Percentiles rank a stretch among this genome's conserved stretches.
phyloP scores from a whole-genome alignment of 2,329 filamentous ascomycete genomes.

The Canariomyces notabilis region DNA sequence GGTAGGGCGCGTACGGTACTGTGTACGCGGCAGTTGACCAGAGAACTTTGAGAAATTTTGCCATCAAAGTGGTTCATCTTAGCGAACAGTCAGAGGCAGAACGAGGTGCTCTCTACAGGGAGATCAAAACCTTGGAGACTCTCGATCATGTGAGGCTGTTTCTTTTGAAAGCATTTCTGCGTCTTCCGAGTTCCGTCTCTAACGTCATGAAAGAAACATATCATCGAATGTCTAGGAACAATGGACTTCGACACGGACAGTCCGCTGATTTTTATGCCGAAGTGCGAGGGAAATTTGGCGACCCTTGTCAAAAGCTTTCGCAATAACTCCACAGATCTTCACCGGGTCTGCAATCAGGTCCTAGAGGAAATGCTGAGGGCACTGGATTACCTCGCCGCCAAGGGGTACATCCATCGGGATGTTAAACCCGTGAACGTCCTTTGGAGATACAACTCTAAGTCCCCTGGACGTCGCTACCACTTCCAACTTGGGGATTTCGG shows the following conservation, averaged over 20 bases:
- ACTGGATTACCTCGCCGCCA: conserved; percentile 7
- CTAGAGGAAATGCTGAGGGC: conserved; percentile 12
- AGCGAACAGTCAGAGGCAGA: background rate
- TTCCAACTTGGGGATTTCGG: conserved; percentile 15
- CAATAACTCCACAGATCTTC: background rate
- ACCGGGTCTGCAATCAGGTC: conserved; percentile 1
- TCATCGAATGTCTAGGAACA: conserved; percentile 12
- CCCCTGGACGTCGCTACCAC: background rate
- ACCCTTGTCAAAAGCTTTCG: background rate
- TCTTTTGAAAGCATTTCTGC: background rate
- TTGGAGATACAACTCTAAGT: too few species aligned
- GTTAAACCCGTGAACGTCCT: conserved; percentile 16
- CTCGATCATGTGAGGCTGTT: conserved; percentile 10
- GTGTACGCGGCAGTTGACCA: conserved; percentile 17
- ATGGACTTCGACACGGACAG: conserved; percentile 9
- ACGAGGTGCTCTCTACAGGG: conserved; percentile 15
- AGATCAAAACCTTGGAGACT: conserved; percentile 19
- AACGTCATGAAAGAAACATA: conserved; percentile 10
- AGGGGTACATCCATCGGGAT: conserved; percentile 10
- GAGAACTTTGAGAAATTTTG: conserved; percentile 16
- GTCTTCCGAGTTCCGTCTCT: too few species aligned
- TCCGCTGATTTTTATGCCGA: conserved; percentile 13
- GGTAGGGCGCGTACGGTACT: conserved; percentile 18
- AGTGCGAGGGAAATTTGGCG: conserved; percentile 4
- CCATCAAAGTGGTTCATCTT: conserved; percentile 20